phyloP scores from a whole-genome alignment of 2,329 filamentous ascomycete genomes.

The Claviceps sp. region DNA sequence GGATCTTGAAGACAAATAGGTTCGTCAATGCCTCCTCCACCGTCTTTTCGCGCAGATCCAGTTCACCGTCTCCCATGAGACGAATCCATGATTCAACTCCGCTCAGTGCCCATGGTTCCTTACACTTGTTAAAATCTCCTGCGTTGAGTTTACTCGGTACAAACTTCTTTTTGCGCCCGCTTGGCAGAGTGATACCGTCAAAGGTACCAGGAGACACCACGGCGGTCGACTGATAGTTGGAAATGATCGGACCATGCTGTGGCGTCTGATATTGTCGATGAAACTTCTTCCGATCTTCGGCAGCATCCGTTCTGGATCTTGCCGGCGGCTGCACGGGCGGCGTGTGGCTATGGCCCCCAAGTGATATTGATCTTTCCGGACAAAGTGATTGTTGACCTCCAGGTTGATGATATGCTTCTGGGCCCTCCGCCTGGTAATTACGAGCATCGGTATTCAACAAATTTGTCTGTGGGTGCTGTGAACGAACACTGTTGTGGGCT shows the following conservation, averaged over 20 bases:
- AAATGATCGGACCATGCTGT: constrained; percentile 38
- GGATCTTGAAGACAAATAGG: constrained; percentile 86
- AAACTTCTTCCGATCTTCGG: constrained; percentile 49
- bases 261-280: constrained; percentile 36
- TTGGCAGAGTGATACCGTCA: constrained; percentile 73
- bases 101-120: constrained; percentile 86
- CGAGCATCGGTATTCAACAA: constrained; percentile 34
- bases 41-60: constrained; percentile 70
- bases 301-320: constrained; percentile 86
- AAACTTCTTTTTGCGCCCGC: constrained; percentile 69
- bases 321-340: constrained; percentile 71
- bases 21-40: constrained; percentile 79
- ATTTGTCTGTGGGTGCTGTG: constrained; percentile 34
- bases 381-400: constrained; percentile 24
- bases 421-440: constrained; percentile 24
- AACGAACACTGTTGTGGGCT: constrained; percentile 26
- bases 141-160: constrained; percentile 70
- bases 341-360: constrained; percentile 69
- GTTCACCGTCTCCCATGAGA: constrained; percentile 80
- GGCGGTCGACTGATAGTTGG: constrained; percentile 43
- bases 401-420: constrained; percentile 37
- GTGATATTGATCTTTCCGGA: constrained; percentile 62
- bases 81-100: constrained; percentile 78
- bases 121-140: constrained; percentile 70
- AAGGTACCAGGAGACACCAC: constrained; percentile 46